Base-by-base conservation (phyloP, 2,329 filamentous ascomycete species). In the Diplodia mutila region DNA sequence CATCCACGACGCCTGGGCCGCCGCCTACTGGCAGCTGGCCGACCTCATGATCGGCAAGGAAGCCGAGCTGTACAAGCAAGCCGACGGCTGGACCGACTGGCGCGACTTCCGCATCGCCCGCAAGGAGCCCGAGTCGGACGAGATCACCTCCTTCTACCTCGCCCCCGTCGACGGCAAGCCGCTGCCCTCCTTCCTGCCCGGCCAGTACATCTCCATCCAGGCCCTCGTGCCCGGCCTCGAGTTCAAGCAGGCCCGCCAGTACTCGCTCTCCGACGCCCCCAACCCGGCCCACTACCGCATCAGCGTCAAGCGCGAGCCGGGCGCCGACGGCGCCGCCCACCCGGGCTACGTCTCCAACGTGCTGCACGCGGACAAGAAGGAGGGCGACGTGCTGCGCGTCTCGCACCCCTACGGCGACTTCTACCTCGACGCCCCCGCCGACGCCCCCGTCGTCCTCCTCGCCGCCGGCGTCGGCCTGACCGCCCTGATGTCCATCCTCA, bases 1-100 rank as follows among this genome's bases (percentile, higher is more conserved):
- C 23, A 84, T 91, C 34, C 83, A 86, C 65, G 83, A 86, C 14
- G 90, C 91, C 9, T 93, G 91, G 91, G 84, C 80, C 6, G 86
- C 87, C 63, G 91, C 91, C 1, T 93, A 93, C 79, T 89, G 86
- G 85, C 84, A 92, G 72, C 85, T 93, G 27, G 90, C 91, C 29
- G 85, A 89, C 76, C 86, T 93, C 80, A 86, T 93, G 80, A 92
- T 91, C 71, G 84, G 81, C 23, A 85, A 87, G 61, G 91, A 93
- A 75, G 81, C 80, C 4, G 82, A 87, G 68, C 79, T 93, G 55
- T 92, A 91, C 78, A 79, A 83, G 42, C 80, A 85, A 37, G 86
- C 87, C 61, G 80, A 84, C n/a, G 79, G 80, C 34, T 93, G 91
- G 91, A 83, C 82, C 18, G 83, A 85, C 59, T 93, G 89, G 88